Conservation (phyloP, 768 basidiomycete genomes). For the Termitomyces sp. region DNA sequence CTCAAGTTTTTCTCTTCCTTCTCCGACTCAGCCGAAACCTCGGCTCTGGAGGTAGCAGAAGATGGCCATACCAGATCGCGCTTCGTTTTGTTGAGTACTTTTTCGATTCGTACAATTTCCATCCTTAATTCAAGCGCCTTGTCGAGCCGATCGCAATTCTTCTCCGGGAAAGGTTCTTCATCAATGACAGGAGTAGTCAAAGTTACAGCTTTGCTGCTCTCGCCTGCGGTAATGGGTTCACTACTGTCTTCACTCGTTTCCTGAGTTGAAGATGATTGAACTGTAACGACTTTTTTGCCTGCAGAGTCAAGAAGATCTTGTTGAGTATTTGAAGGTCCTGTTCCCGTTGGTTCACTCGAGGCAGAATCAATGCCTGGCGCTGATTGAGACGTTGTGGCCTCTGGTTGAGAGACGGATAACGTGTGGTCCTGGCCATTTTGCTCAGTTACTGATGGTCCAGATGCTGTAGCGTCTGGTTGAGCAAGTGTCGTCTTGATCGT, state of each 20-base stretch:
- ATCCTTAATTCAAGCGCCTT: slow-evolving; percentile 8
- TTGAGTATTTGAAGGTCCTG: neutral
- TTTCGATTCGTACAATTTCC: neutral
- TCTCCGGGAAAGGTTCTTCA: slow-evolving; percentile 5
- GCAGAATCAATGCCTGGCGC: neutral
- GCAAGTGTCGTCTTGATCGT: neutral
- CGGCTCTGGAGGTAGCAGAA: neutral
- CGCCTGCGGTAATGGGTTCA: neutral
- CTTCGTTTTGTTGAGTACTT: neutral
- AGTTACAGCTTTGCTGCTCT: neutral
- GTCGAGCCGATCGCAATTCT: neutral
- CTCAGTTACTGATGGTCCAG: neutral
- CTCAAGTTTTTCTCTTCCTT: neutral
- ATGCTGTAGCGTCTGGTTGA: neutral
- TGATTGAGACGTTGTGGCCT: neutral
- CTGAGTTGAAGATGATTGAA: neutral
- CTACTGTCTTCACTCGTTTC: neutral
- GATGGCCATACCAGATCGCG: neutral
- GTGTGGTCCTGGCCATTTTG: neutral
- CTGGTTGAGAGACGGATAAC: neutral
- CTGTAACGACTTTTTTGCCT: neutral
- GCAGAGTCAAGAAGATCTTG: neutral
- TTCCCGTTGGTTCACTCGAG: neutral
- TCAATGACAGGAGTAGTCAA: neutral
- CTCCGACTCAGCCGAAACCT: neutral